A percentile compares a stretch with the other conserved stretches of the same genome.
Conservation (phyloP, 2,329 filamentous ascomycete species). For the Bipolaris sorokiniana region DNA sequence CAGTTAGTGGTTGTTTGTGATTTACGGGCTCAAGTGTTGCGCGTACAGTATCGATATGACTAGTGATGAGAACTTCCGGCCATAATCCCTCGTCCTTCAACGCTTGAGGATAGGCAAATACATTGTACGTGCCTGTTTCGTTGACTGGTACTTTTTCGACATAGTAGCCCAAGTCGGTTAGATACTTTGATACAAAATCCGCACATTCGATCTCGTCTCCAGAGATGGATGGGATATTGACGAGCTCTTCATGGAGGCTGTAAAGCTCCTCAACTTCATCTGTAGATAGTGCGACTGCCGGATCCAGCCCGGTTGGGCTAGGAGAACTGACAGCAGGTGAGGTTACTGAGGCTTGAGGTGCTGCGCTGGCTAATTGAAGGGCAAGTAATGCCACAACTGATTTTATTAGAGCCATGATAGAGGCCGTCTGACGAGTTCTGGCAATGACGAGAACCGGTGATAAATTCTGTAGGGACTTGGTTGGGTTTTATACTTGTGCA, state of each 20-base stretch:
- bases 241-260: conserved; percentile 30
- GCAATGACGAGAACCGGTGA: neutral
- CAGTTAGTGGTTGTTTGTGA: neutral
- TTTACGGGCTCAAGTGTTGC: neutral
- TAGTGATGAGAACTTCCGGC: conserved; percentile 69
- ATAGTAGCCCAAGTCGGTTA: conserved; percentile 58
- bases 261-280: conserved; percentile 32
- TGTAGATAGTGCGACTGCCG: conserved; percentile 11
- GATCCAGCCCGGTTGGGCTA: conserved; percentile 2
- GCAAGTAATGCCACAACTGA: conserved; percentile 1
- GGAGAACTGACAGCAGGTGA: conserved; percentile 11
- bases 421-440: neutral
- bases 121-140: conserved; percentile 67
- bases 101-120: conserved; percentile 67
- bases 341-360: conserved; percentile 12
- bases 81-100: conserved; percentile 45
- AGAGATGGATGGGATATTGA: conserved; percentile 37
- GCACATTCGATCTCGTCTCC: conserved; percentile 72
- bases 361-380: conserved; percentile 1
- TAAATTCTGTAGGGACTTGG: neutral
- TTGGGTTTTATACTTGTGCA: conserved; percentile 4
- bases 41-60: conserved; percentile 74
- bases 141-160: conserved; percentile 56
- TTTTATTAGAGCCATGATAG: conserved; percentile 4
- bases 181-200: conserved; percentile 69